Evolutionary conservation across 2,329 filamentous ascomycete species (phyloP).

Genomic region (Aspergillus chevalieri): DNA sequence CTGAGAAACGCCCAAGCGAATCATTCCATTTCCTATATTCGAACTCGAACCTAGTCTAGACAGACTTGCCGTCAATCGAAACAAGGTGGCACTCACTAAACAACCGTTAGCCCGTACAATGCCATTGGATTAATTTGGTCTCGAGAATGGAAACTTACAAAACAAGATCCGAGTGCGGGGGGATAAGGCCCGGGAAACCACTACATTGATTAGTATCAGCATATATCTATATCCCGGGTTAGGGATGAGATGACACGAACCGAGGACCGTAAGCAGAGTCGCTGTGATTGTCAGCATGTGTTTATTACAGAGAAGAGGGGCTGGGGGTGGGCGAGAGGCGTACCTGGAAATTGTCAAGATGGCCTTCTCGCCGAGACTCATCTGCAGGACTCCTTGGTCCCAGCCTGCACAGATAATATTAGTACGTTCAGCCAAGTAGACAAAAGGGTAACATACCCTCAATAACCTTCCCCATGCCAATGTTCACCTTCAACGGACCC

Average conservation of each 20-base stretch:
- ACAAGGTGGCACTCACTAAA: neutral
- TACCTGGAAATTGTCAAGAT: slow-evolving; percentile 75
- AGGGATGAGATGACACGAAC: slow-evolving; percentile 23
- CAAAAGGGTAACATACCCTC: slow-evolving; percentile 54
- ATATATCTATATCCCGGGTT: neutral
- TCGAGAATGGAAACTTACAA: slow-evolving; percentile 58
- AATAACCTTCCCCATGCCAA: slow-evolving; percentile 82
- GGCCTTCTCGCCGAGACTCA: slow-evolving; percentile 88
- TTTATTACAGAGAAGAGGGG: slow-evolving; percentile 1
- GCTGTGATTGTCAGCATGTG: slow-evolving; percentile 16
- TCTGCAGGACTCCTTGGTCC: slow-evolving; percentile 78
- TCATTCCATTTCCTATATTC: neutral
- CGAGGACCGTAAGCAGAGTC: slow-evolving; percentile 36
- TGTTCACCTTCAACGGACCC: slow-evolving; percentile 68
- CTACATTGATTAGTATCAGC: slow-evolving; percentile 37
- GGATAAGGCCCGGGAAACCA: slow-evolving; percentile 74
- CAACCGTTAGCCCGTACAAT: neutral
- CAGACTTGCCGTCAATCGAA: slow-evolving; percentile 48
- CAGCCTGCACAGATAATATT: slow-evolving; percentile 44
- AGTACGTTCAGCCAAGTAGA: no score
- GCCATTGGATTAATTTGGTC: neutral
- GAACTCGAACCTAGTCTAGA: neutral
- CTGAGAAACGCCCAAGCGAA: neutral
- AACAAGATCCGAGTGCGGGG: slow-evolving; percentile 66
- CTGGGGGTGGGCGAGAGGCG: slow-evolving; percentile 5